Base-by-base conservation (phyloP, 2,329 filamentous ascomycete genomes). In the Sporothrix protearum region DNA sequence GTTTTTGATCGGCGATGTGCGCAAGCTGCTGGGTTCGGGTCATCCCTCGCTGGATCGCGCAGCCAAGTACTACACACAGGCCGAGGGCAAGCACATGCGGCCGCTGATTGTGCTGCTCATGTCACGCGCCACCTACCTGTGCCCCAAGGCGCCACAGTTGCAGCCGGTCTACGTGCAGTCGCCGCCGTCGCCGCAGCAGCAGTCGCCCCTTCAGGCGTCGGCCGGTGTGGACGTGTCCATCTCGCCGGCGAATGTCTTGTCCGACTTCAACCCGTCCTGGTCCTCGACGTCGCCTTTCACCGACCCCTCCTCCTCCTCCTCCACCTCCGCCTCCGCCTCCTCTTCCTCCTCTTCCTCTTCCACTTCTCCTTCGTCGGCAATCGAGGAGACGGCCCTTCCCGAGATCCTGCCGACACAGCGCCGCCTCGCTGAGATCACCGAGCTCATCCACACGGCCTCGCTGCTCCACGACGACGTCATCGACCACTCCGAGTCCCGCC, bases 391-490 rank as follows among this genome's bases (percentile, higher is more conserved):
- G 9, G 85, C 85, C 70, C 19, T 25, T 2, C 81, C 87, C 76
- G 88, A 92, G 76, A 96, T 99, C 76, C 88, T 98, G 25, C 95
- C 96, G n/a, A 92, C 93, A 22, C 96, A 99, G 79, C 87, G 95
- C 75, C 90, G 96, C 33, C 85, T 99, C 49, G 96, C 96, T 69
- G 96, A 99, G 81, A 98, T 99, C 78, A 96, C 95, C 1, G 96
- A 99, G 81, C 86, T 99, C 71, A 98, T 99, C 75, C 96, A 99
- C 81, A 98, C 96, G 0, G 94, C 96, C 0, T 98, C 95, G 1
- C 87, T 99, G 22, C 89, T 99, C 16, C 96, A 99, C 82, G 96
- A 99, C 85, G 96, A 99, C 82, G 96, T 99, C 39, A 97, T 99
- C 78, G 96, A 99, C 79, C 92, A 95, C 80, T 96, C 94, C 0